Conservation (phyloP, 805 yeast genomes). For the Metschnikowia vanudenii region DNA sequence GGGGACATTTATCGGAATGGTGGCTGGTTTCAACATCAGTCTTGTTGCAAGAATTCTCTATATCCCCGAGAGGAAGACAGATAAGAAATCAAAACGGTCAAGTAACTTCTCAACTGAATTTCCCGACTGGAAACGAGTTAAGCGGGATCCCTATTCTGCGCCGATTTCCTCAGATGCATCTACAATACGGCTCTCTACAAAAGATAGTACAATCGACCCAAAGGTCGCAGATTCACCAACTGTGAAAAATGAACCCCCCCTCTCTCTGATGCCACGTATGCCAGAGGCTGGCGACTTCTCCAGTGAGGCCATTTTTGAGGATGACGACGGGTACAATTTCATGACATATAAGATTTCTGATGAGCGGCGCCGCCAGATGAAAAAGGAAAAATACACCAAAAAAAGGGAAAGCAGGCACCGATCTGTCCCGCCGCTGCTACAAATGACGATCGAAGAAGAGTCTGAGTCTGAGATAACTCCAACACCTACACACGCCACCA, state of each 20-base stretch:
- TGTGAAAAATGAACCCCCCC: conserved; percentile 2
- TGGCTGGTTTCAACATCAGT: conserved; percentile 19
- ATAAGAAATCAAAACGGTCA: neutral
- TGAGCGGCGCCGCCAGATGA: conserved; percentile 1
- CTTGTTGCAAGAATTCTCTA: conserved; percentile 9
- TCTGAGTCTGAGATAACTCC: conserved; percentile 17
- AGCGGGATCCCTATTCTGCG: neutral
- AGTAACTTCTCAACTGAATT: neutral
- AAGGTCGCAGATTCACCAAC: neutral
- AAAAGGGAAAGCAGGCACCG: conserved; percentile 5
- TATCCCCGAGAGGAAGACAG: neutral
- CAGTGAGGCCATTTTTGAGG: conserved; percentile 15
- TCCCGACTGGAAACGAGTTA: conserved; percentile 7
- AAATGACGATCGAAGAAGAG: conserved; percentile 17
- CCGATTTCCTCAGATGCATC: neutral
- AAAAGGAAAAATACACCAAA: neutral
- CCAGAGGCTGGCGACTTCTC: conserved; percentile 8
- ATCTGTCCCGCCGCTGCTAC: conserved; percentile 8
- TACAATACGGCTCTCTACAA: neutral
- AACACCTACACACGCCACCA: conserved; percentile 6
- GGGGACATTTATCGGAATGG: conserved; percentile 17
- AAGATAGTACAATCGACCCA: neutral
- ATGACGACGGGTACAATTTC: conserved; percentile 21
- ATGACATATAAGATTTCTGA: conserved; percentile 11
- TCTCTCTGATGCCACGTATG: neutral